A percentile compares a stretch with the other conserved stretches of the same genome.
These are phyloP conservation scores for Epichloe sp. DNA, from an alignment of 2,329 filamentous ascomycete genomes.

Conservation along the genomic window DNA sequence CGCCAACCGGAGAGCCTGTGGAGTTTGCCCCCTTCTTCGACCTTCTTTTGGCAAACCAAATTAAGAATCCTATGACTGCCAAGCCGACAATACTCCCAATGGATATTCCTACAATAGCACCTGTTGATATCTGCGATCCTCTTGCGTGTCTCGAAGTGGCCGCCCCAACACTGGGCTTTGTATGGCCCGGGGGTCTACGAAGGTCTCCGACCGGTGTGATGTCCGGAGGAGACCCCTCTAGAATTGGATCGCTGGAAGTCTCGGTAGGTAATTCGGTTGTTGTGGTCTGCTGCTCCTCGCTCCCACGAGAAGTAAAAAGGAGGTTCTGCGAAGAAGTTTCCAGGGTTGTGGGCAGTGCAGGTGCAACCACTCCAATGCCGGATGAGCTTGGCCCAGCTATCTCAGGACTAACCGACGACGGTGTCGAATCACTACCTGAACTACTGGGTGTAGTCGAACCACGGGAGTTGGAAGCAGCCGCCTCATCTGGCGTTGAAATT, in stretches of 20 bases:
- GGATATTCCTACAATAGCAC: conserved; percentile 36
- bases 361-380: background rate
- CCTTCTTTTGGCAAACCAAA: conserved; percentile 36
- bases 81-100: conserved; percentile 32
- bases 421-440: background rate
- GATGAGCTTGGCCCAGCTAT: background rate
- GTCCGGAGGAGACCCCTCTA: background rate
- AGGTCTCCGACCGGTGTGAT: background rate
- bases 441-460: background rate
- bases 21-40: conserved; percentile 11
- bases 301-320: background rate
- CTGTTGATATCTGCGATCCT: conserved; percentile 8
- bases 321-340: background rate
- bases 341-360: background rate
- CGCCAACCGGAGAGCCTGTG: conserved; percentile 11
- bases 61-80: conserved; percentile 31
- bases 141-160: background rate
- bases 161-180: background rate
- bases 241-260: background rate
- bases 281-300: background rate
- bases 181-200: background rate
- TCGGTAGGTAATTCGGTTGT: background rate
- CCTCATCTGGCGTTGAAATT: background rate
- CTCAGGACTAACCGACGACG: background rate
- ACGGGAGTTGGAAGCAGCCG: background rate